phyloP scores from a whole-genome alignment of 352 stramenopile genomes.

The Phytopythium litorale region DNA sequence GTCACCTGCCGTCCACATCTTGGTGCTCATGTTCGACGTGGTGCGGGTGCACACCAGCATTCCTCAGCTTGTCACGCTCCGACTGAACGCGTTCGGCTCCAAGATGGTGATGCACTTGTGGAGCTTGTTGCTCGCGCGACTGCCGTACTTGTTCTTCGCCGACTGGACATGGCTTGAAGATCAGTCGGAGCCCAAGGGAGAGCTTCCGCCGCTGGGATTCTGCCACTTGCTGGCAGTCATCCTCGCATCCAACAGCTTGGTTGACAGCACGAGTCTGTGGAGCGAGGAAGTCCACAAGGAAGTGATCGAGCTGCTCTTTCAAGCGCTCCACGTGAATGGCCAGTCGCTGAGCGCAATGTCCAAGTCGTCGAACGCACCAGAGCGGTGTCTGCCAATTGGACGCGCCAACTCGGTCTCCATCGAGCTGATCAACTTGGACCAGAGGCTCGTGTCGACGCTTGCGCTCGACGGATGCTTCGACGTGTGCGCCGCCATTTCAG shows the following conservation, averaged over 20 bases:
- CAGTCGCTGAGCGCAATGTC: no score
- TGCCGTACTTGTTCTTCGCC: conserved; percentile 52
- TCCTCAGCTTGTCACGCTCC: conserved; percentile 29
- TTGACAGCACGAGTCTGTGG: conserved; percentile 20
- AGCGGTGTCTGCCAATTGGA: no score
- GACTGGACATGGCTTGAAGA: conserved; percentile 74
- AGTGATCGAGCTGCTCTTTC: conserved; percentile 20
- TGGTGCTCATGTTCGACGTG: conserved; percentile 52
- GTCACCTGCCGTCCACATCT: conserved; percentile 45
- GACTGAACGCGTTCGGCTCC: conserved; percentile 40
- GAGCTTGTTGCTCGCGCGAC: conserved; percentile 36
- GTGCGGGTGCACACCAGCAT: conserved; percentile 13
- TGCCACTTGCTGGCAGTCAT: conserved; percentile 48
- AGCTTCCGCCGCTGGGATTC: conserved; percentile 38
- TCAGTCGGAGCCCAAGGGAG: conserved; percentile 26
- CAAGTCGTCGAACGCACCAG: no score
- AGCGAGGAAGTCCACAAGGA: conserved; percentile 23
- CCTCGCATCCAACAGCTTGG: conserved; percentile 38
- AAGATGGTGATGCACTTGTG: conserved; percentile 40
- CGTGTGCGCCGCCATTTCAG: no score
- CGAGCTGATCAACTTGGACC: no score
- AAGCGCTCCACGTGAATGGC: background rate
- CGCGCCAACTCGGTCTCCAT: no score
- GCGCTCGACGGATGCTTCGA: no score
- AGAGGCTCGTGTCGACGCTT: no score